A percentile compares a stretch with the other conserved stretches of the same genome.
Evolutionary conservation across 1,139 yeast species (phyloP).

Genomic region (Pichia sp.): DNA sequence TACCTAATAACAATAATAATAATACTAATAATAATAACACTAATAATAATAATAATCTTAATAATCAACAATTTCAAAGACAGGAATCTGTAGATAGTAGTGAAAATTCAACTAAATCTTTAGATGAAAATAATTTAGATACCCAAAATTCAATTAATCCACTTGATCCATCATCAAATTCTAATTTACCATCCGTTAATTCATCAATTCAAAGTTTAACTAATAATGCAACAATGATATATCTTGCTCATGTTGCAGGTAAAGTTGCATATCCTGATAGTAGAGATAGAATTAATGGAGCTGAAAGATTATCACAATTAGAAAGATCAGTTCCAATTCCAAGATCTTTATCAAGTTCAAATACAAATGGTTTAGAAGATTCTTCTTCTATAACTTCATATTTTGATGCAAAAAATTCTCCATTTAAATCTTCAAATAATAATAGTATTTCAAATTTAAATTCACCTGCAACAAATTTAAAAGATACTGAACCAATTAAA

Average conservation of each 20-base stretch:
- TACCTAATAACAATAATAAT: not conserved
- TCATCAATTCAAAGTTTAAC: constrained; percentile 13
- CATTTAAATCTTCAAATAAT: not conserved
- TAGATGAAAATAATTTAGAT: not conserved
- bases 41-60: not conserved
- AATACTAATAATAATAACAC: not conserved
- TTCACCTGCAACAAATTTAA: not conserved
- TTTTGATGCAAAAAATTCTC: not conserved
- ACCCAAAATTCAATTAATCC: not conserved
- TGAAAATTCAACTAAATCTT: not conserved
- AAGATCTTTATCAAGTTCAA: constrained; percentile 9
- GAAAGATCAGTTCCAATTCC: constrained; percentile 26
- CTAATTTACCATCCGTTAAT: constrained; percentile 5
- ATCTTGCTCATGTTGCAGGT: constrained; percentile 72
- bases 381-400: no score
- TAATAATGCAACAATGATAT: constrained; percentile 46
- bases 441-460: not conserved
- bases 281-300: constrained; percentile 62
- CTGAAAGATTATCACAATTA: constrained; percentile 44
- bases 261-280: constrained; percentile 61
- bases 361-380: not conserved
- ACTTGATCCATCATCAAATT: constrained; percentile 2
- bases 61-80: not conserved
- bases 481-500: constrained; percentile 16
- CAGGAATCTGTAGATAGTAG: not conserved